Evolutionary conservation across 108 stramenopile genomes (phyloP), one percentile per base, ranked within the genome.

Genomic region (Ochromonas danica): DNA sequence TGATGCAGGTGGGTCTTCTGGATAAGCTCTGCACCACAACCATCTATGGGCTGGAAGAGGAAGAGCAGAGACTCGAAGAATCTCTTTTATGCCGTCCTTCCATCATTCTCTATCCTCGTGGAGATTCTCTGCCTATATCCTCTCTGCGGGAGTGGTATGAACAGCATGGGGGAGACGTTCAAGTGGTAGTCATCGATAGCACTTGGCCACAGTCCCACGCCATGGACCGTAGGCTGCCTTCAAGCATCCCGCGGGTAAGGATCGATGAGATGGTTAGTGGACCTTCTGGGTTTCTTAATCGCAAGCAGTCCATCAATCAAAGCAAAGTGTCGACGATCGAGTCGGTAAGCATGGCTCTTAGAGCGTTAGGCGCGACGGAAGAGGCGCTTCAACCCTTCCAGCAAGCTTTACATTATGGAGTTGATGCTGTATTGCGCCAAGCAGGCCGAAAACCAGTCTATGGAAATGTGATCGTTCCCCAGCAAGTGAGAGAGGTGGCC

Each of bases 311-410:
- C 25, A 67, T 67, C 35, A 28, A 22, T 10, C 6, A 22, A 31
- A 28, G 10, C 31, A 67, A 67, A 36, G 63, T 67, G 35, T 67
- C 63, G 33, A 67, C 63, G 33, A 67, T 67, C 31, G 63, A 67
- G 25, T 3, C 63, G 6, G 63, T 33, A 67, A 36, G 33, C 27
- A 67, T 67, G 30, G 27, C 63, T 31, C 25, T 67, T 14, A 6
- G 10, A 31, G 30, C 17, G 27, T 35, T 67, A 67, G 63, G 35
- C 31, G 35, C 17, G 31, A 6, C 35, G 17, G 33, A 28, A 35
- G 3, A 3, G 63, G 17, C 27, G 30, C 63, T 67, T 3, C 30
- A 67, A 67, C 10, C 33, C 17, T 67, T 35, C 25, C 63, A 25
- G 6, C 6, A 6, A 67, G 63, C 63, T 35, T 25, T 67, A 25